Evolutionary conservation across 768 basidiomycete genomes (phyloP), one percentile per base, ranked within the genome.

Genomic region (Crucibulum laeve): DNA sequence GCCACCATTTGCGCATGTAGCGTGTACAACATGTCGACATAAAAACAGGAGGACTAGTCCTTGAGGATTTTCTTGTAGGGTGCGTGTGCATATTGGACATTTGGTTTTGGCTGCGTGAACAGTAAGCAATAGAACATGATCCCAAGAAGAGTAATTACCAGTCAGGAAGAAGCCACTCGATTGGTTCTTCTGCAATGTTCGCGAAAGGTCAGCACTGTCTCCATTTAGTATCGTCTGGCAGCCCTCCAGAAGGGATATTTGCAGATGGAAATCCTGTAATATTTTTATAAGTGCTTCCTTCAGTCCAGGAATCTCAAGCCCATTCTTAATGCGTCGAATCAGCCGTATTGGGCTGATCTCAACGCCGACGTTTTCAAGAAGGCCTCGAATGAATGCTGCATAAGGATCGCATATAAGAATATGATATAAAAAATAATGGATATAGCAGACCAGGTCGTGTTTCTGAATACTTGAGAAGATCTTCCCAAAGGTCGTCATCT

Each of bases 401-500:
- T 35, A 32, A 24, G 19, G 11, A 13, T 13, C 50, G 41, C 45
- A 50, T n/a, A 8, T 37, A n/a, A 35, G 23, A 28, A 47, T 32
- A 5, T 18, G n/a, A 18, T 3, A 28, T 32, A 6, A 19, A 34
- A 37, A n/a, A 38, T 17, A 3, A 30, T 7, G 19, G 22, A 49
- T 23, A 10, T 25, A 35, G 10, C 77, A 43, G 43, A 92, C 92
- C 66, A 28, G 96, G 96, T 45, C 92, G 73, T 8, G 89, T 94
- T 62, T 98, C 96, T 0, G 94, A 95, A 55, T 98, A 98, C 47
- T 76, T 82, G 21, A 99, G 67, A 6, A 99, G 74, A 58, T 98
- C 95, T 54, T 98, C 95, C 96, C 95, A 99, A 0, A 99, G 78
- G 59, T 98, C 96, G 48, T 93, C 86, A 50, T 98, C 96, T 41